phyloP scores from a whole-genome alignment of 2,329 filamentous ascomycete genomes.

The Aspergillus pseudoviridinutans region DNA sequence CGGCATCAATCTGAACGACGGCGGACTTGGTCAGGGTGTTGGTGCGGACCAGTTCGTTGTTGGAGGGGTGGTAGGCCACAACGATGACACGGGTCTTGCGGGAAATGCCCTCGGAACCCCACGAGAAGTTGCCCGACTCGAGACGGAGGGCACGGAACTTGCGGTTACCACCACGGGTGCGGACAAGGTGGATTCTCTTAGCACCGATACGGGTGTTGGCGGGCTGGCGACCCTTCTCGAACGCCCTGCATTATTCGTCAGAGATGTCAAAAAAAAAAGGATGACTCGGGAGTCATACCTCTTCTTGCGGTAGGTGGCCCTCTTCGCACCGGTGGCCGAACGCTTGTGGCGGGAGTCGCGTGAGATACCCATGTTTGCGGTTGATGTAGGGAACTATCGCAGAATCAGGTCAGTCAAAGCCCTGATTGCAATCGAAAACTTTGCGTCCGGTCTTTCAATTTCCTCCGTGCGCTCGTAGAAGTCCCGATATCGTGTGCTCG shows the following conservation, averaged over 20 bases:
- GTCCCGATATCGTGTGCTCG: too few relatives aligned
- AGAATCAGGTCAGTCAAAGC: not conserved
- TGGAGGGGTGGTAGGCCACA: conserved; percentile 98
- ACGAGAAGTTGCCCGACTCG: conserved; percentile 98
- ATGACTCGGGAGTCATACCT: conserved; percentile 41
- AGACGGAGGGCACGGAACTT: conserved; percentile 99
- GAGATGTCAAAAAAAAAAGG: too few relatives aligned
- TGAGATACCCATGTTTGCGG: conserved; percentile 98
- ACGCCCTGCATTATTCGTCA: conserved; percentile 71
- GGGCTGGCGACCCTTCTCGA: conserved; percentile 99
- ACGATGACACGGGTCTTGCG: conserved; percentile 99
- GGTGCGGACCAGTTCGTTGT: conserved; percentile 99
- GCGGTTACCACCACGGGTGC: conserved; percentile 96
- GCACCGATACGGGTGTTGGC: conserved; percentile 98
- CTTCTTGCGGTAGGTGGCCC: conserved; percentile 75
- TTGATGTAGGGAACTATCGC: conserved; percentile 52
- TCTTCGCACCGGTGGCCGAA: conserved; percentile 98
- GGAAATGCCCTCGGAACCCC: conserved; percentile 95
- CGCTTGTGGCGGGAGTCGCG: conserved; percentile 99
- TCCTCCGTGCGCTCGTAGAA: too few relatives aligned
- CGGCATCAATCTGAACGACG: conserved; percentile 97
- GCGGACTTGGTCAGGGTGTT: conserved; percentile 99
- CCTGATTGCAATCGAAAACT: too few relatives aligned
- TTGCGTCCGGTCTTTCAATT: too few relatives aligned
- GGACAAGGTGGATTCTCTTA: conserved; percentile 95